phyloP scores from a whole-genome alignment of 2,329 filamentous ascomycete genomes.

The Cyanodermella asteris region DNA sequence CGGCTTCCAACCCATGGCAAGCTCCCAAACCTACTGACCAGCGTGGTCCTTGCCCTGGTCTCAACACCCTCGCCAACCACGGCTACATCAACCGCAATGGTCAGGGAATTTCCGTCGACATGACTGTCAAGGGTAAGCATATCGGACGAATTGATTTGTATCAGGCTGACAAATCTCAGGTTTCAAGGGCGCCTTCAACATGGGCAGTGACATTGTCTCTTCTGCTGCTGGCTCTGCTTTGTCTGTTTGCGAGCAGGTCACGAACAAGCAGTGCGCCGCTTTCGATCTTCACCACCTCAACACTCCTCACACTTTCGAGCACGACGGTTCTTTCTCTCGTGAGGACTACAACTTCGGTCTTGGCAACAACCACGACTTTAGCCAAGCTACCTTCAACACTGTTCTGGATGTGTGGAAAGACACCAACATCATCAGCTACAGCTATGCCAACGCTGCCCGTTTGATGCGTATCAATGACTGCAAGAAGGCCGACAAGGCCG shows the following conservation, averaged over 20 bases:
- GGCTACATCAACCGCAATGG: slow-evolving; percentile 11
- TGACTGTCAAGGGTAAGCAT: slow-evolving; percentile 11
- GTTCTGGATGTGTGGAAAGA: no score
- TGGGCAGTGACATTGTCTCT: slow-evolving; percentile 10
- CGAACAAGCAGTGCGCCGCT: slow-evolving; percentile 11
- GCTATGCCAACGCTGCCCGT: no score
- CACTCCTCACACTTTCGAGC: slow-evolving; percentile 11
- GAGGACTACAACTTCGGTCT: slow-evolving; percentile 9
- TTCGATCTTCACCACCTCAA: slow-evolving; percentile 11
- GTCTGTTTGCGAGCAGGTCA: slow-evolving; percentile 9
- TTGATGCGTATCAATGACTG: no score
- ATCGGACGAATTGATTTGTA: slow-evolving; percentile 11
- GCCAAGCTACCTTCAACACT: no score
- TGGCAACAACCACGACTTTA: slow-evolving; percentile 13
- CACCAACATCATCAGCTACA: no score
- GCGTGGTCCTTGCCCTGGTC: slow-evolving; percentile 11
- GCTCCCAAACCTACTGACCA: slow-evolving; percentile 8
- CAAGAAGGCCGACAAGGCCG: no score
- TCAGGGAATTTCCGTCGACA: slow-evolving; percentile 11
- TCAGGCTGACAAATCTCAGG: slow-evolving; percentile 10
- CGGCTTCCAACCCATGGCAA: slow-evolving; percentile 9
- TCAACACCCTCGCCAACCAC: slow-evolving; percentile 13
- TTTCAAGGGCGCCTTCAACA: slow-evolving; percentile 10
- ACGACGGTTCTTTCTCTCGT: slow-evolving; percentile 12
- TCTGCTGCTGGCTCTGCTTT: slow-evolving; percentile 10